Evolutionary conservation across 1,284 basidiomycete species (phyloP).

Genomic region (Volvariella surrecta): DNA sequence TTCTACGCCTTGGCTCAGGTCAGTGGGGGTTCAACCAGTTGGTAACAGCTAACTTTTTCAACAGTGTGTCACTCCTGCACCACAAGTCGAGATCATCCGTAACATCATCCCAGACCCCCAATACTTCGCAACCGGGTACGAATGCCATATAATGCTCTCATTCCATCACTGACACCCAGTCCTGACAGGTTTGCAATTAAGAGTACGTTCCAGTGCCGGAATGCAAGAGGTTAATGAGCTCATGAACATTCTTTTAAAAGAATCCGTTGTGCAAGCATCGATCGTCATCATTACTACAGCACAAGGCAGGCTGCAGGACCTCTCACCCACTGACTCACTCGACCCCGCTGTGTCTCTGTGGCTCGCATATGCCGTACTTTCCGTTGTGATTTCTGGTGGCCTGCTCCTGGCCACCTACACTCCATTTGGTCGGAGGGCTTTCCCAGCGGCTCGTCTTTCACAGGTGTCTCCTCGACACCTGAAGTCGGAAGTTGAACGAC

Average conservation of each 20-base stretch:
- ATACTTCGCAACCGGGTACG: conserved; percentile 33
- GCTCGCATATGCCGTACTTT: conserved; percentile 33
- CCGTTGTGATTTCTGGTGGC: conserved; percentile 27
- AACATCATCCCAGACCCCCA: conserved; percentile 32
- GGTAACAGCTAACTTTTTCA: not conserved
- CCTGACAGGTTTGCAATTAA: conserved; percentile 29
- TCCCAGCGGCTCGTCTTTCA: conserved; percentile 32
- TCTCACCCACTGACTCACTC: conserved; percentile 27
- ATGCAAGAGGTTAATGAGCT: not conserved
- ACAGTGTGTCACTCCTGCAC: conserved; percentile 32
- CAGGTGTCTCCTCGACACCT: conserved; percentile 27
- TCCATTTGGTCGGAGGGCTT: conserved; percentile 11
- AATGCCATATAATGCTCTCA: not conserved
- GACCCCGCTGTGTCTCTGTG: conserved; percentile 32
- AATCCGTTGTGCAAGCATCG: conserved; percentile 34
- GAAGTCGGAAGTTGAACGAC: conserved; percentile 22
- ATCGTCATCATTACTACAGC: conserved; percentile 38
- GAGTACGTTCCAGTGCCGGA: conserved; percentile 17
- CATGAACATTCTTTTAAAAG: conserved; percentile 6
- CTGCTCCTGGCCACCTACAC: conserved; percentile 26
- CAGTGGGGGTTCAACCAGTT: conserved; percentile 1
- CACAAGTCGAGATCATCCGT: conserved; percentile 36
- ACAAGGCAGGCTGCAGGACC: conserved; percentile 33
- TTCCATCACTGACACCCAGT: conserved; percentile 1
- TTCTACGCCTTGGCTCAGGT: conserved; percentile 37